Evolutionary conservation across 2,329 filamentous ascomycete species (phyloP).

Genomic region (Clonostachys byssicola): DNA sequence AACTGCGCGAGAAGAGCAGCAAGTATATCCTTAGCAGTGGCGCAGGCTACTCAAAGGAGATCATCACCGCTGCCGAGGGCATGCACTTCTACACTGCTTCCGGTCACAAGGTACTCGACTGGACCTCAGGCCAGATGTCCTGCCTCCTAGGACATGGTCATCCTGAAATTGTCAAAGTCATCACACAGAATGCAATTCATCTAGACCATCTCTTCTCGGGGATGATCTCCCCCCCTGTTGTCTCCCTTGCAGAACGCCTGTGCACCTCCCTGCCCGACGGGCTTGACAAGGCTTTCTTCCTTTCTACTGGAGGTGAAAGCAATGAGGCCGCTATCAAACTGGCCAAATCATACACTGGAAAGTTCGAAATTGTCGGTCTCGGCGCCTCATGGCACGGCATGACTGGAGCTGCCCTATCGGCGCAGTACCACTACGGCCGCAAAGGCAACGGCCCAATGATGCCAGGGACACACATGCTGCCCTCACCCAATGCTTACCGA

Average conservation of each 20-base stretch:
- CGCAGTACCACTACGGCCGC: conserved; percentile 52
- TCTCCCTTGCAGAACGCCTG: conserved; percentile 47
- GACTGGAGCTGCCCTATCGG: conserved; percentile 47
- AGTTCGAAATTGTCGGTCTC: conserved; percentile 60
- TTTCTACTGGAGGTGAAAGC: conserved; percentile 52
- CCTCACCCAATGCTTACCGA: conserved; percentile 56
- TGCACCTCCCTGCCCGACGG: conserved; percentile 40
- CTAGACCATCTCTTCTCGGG: conserved; percentile 56
- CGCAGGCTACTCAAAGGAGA: conserved; percentile 15
- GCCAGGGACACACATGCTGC: conserved; percentile 54
- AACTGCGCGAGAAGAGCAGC: conserved; percentile 11
- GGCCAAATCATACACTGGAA: conserved; percentile 60
- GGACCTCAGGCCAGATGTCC: conserved; percentile 58
- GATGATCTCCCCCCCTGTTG: conserved; percentile 54
- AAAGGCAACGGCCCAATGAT: conserved; percentile 41
- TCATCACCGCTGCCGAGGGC: conserved; percentile 37
- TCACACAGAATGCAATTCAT: conserved; percentile 39
- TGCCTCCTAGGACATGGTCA: conserved; percentile 55
- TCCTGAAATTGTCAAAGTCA: conserved; percentile 51
- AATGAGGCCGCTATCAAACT: conserved; percentile 62
- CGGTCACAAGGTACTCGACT: conserved; percentile 47
- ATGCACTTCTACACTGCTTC: conserved; percentile 39
- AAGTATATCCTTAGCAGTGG: conserved; percentile 17
- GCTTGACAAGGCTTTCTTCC: conserved; percentile 52
- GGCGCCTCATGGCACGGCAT: conserved; percentile 58